phyloP scores from a whole-genome alignment of 2,329 filamentous ascomycete species.

The Sporothrix globosa region DNA sequence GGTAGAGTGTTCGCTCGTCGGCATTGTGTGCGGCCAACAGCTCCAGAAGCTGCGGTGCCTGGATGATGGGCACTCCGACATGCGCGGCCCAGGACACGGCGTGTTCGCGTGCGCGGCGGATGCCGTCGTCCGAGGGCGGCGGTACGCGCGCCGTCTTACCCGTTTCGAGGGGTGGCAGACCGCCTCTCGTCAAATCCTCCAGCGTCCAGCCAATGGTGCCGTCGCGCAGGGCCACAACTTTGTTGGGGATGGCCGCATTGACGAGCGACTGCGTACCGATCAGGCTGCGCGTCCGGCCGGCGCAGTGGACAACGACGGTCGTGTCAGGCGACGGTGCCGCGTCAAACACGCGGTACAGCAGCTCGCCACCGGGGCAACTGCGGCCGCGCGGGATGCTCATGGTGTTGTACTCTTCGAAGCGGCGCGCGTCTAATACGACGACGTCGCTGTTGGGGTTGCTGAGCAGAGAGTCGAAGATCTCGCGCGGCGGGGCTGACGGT shows the following conservation, averaged over 20 bases:
- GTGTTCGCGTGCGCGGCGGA: neutral
- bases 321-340: slow-evolving; percentile 28
- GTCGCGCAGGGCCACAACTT: slow-evolving; percentile 26
- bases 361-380: slow-evolving; percentile 31
- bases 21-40: neutral
- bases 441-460: neutral
- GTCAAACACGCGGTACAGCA: slow-evolving; percentile 29
- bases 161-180: slow-evolving; percentile 25
- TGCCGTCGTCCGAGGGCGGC: slow-evolving; percentile 15
- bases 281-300: slow-evolving; percentile 27
- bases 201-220: slow-evolving; percentile 31
- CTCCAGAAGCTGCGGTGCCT: neutral
- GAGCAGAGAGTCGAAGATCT: neutral
- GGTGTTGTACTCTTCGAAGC: slow-evolving; percentile 30
- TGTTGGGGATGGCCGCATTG: slow-evolving; percentile 27
- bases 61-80: slow-evolving; percentile 24
- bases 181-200: neutral
- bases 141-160: slow-evolving; percentile 25
- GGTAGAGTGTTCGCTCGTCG: slow-evolving; percentile 21
- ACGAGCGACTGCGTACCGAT: slow-evolving; percentile 28
- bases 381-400: slow-evolving; percentile 31
- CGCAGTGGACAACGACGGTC: slow-evolving; percentile 29
- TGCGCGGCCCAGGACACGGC: slow-evolving; percentile 25
- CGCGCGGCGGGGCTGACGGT: slow-evolving; percentile 20
- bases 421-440: slow-evolving; percentile 26